Evolutionary conservation across 352 stramenopile genomes (phyloP).

Genomic region (Phytophthora tubulina): DNA sequence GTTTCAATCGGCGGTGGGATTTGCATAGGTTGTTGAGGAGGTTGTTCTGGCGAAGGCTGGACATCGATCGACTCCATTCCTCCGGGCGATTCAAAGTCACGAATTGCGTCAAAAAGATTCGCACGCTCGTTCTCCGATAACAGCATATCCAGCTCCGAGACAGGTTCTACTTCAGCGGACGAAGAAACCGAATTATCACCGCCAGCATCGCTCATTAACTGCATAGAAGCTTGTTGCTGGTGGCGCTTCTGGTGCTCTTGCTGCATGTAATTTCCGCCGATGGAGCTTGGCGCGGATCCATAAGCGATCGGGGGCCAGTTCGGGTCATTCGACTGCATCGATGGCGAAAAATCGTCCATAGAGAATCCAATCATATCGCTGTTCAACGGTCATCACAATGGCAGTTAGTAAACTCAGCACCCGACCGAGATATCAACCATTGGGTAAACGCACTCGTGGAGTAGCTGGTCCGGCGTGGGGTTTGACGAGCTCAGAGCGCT

Average conservation of each 20-base stretch:
- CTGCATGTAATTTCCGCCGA: constrained; percentile 37
- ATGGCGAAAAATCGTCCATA: constrained; percentile 71
- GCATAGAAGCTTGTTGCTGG: constrained; percentile 28
- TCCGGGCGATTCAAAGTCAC: constrained; percentile 66
- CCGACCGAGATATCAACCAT: background rate
- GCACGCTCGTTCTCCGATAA: constrained; percentile 72
- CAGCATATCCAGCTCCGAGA: constrained; percentile 60
- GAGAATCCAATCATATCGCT: constrained; percentile 76
- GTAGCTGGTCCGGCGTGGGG: constrained; percentile 49
- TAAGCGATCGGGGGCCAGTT: constrained; percentile 38
- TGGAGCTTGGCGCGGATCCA: constrained; percentile 35
- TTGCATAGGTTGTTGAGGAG: constrained; percentile 19
- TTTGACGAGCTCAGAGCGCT: constrained; percentile 37
- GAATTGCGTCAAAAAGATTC: constrained; percentile 79
- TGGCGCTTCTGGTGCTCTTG: constrained; percentile 30
- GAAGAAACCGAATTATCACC: constrained; percentile 23
- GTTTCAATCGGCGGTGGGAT: constrained; percentile 28
- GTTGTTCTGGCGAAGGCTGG: constrained; percentile 19
- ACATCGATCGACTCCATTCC: constrained; percentile 19
- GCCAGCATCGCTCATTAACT: constrained; percentile 10
- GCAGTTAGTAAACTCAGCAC: constrained; percentile 12
- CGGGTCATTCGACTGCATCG: constrained; percentile 54
- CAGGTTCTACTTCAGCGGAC: constrained; percentile 30
- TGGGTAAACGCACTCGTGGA: constrained; percentile 63
- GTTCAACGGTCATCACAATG: constrained; percentile 34